Conservation (phyloP, 2,329 filamentous ascomycete genomes). For the Huntiella moniliformis region DNA sequence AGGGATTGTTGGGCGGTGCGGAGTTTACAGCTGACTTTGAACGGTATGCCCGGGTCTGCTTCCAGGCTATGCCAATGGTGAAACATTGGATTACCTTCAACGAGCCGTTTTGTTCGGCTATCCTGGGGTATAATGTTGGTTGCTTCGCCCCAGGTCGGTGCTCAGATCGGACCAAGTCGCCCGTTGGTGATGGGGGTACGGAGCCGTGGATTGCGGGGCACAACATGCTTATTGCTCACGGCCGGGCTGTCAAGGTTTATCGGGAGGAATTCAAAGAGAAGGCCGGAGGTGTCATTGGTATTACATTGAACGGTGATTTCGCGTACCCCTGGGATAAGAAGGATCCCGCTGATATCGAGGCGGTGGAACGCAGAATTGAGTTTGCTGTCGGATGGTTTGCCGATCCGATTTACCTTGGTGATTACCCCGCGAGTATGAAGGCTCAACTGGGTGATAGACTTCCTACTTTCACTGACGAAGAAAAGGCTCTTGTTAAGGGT, state of each 20-base stretch:
- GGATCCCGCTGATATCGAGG: conserved; percentile 56
- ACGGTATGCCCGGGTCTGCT: conserved; percentile 58
- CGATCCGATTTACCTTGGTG: conserved; percentile 69
- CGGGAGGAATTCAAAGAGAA: conserved; percentile 58
- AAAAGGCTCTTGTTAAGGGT: conserved; percentile 56
- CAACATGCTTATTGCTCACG: conserved; percentile 63
- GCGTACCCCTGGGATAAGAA: conserved; percentile 66
- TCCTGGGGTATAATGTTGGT: conserved; percentile 62
- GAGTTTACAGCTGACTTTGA: conserved; percentile 73
- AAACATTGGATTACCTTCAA: conserved; percentile 86
- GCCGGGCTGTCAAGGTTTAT: conserved; percentile 62
- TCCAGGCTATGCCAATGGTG: conserved; percentile 55
- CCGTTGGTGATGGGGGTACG: conserved; percentile 51
- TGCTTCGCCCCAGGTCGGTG: conserved; percentile 68
- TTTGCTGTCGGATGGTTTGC: conserved; percentile 80
- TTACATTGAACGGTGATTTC: conserved; percentile 74
- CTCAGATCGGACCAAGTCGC: conserved; percentile 52
- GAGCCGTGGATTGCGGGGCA: conserved; percentile 76
- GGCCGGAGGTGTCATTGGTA: conserved; percentile 60
- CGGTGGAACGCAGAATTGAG: conserved; percentile 64
- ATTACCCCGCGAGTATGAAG: conserved; percentile 69
- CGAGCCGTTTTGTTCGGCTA: conserved; percentile 71
- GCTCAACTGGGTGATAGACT: conserved; percentile 63
- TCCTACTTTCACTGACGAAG: conserved; percentile 54
- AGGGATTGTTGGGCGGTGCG: conserved; percentile 58